Base-by-base conservation (phyloP, 306 rosid genomes). In the Pterocarpus santalinus region DNA sequence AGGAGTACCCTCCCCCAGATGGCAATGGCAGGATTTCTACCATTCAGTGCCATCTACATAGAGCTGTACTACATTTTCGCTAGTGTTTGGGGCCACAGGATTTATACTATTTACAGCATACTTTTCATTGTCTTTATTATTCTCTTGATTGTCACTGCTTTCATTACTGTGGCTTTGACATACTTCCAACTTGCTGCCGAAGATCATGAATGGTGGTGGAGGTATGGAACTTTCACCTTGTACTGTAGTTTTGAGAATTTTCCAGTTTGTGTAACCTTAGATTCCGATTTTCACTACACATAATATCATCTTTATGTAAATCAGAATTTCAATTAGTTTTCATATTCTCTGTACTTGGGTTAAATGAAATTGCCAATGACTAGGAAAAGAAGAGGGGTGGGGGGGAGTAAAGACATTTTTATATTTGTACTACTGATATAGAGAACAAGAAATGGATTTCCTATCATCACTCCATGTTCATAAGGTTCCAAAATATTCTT, bases 141-240 rank as follows among this genome's bases (percentile, higher is more conserved):
- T 85, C 97, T 95, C 79, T 79, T 95, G 91, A 91, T 92, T 80
- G 98, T 95, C 86, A 95, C 98, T 68, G 98, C 98, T 82, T 95
- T 95, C 80, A 95, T 92, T 81, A 95, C 98, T 66, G 98, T 95
- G 89, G 98, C 98, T 72, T 80, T 95, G 94, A 95, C 98, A 60
- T 95, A 95, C 88, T 95, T 95, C 80, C 98, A 95, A 89, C 97
- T 95, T 80, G 94, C 98, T 79, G 97, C 98, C n/a, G 98, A 95
- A 87, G 98, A 95, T 85, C 98, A 95, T 83, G 97, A 87, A 88
- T 95, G 98, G 98, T 95, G 98, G 98, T 95, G 98, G 97, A 95
- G 98, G 98, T 95, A 89, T 65, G 72, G 36, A 65, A 66, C 12
- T 69, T 62, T 75, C 15, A 2, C 13, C n/a, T 52, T 81, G 38